Base-by-base conservation (phyloP, 371 early-diverging fungal genomes). In the Mortierella sp. region DNA sequence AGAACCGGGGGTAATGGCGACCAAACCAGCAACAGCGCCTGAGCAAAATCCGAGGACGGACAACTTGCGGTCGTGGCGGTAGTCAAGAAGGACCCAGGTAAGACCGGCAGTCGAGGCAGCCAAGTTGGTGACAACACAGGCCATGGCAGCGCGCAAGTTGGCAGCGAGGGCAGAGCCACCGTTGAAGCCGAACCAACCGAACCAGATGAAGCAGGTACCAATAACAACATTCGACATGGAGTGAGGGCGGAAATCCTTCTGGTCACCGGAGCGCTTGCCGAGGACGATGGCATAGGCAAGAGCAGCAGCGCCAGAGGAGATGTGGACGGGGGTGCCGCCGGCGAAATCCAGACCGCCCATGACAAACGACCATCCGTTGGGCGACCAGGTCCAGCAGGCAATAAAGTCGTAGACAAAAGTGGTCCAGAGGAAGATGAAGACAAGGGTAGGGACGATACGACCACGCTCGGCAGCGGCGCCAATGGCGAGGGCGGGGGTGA, bases 321-420 rank as follows among this genome's bases (percentile, higher is more conserved):
- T 95, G 82, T 98, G 98, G 64, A 98, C 98, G 34, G 97, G 97
- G 16, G 96, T 96, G 46, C 98, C 97, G 34, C 97, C 97, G 48
- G 97, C 97, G 75, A 93, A 97, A 88, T 97, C 97, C 50, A 95
- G 89, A 64, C 83, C 91, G 40, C 97, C 97, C 78, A 97, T 81
- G 69, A 91, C 91, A 71, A 83, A 87, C 74, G 93, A 87, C 97
- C 97, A 98, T 6, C 98, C 98, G 57, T 93, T 93, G 26, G 90
- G 88, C 24, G 90, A 91, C 98, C 98, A 98, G n/a, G 96, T 95
- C 98, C 98, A 97, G 90, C 94, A 97, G 44, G 98, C 97, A 71
- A 96, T 93, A 53, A 93, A 91, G 79, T 95, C 92, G 83, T 98
- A 98, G 8, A 98, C 96, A 57, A 97, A 69, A 1, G 98, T 97